Percentiles rank a stretch among this genome's conserved stretches.
phyloP scores from a whole-genome alignment of 1,284 basidiomycete genomes.

The Coniophora puteana region DNA sequence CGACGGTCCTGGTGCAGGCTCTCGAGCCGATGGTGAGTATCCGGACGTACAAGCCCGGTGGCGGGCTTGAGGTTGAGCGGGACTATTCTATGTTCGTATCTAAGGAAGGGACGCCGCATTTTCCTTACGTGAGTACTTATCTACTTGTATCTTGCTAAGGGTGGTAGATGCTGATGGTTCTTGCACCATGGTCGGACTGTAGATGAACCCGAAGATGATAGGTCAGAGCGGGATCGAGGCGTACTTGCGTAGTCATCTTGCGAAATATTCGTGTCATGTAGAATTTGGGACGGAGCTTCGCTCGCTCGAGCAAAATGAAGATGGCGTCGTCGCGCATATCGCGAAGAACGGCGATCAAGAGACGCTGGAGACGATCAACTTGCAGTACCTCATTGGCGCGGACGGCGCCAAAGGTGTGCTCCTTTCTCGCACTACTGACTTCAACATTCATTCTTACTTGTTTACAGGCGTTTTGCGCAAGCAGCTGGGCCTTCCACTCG shows the following conservation, averaged over 20 bases:
- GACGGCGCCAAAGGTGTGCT: constrained; percentile 15
- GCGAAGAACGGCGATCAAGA: constrained; percentile 8
- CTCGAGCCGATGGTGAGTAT: constrained; percentile 14
- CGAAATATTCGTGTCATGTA: constrained; percentile 19
- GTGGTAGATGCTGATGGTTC: constrained; percentile 5
- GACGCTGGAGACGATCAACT: constrained; percentile 9
- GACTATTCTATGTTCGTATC: constrained; percentile 14
- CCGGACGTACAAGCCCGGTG: constrained; percentile 18
- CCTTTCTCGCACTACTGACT: background rate
- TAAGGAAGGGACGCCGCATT: constrained; percentile 15
- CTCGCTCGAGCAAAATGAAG: constrained; percentile 15
- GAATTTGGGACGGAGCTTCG: constrained; percentile 28
- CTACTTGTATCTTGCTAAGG: background rate
- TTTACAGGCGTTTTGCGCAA: constrained; percentile 14
- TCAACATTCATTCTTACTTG: background rate
- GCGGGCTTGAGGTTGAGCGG: constrained; percentile 13
- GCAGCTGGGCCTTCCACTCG: constrained; percentile 16
- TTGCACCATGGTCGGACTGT: constrained; percentile 4
- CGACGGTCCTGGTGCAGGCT: constrained; percentile 15
- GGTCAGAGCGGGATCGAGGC: constrained; percentile 25
- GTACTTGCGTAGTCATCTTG: constrained; percentile 27
- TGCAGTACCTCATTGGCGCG: constrained; percentile 13
- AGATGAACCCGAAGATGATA: constrained; percentile 14
- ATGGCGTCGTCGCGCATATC: constrained; percentile 10
- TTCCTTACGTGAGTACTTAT: constrained; percentile 15